Conservation (phyloP, 2,329 filamentous ascomycete species). For the Leptodontidium sp. region DNA sequence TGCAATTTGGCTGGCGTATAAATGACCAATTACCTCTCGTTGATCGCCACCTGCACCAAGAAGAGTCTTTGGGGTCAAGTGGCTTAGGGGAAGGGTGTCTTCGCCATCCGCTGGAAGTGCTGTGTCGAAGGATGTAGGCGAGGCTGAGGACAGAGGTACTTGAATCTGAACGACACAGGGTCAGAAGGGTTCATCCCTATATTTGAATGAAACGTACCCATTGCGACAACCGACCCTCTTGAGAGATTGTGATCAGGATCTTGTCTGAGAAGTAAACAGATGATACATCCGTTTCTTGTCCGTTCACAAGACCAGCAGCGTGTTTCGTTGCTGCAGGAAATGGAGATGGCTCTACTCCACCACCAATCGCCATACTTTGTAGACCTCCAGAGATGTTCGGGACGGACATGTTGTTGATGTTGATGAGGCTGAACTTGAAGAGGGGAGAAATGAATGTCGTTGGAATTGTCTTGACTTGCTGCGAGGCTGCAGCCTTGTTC, state of each 20-base stretch:
- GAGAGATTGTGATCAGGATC: slow-evolving; percentile 87
- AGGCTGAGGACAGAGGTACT: slow-evolving; percentile 76
- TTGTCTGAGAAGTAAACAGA: slow-evolving; percentile 84
- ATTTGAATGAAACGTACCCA: slow-evolving; percentile 70
- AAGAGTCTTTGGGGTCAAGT: slow-evolving; percentile 86
- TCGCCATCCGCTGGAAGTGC: slow-evolving; percentile 46
- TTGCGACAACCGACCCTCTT: slow-evolving; percentile 85
- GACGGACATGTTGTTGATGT: slow-evolving; percentile 31
- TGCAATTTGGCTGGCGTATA: slow-evolving; percentile 89
- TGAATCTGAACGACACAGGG: slow-evolving; percentile 64
- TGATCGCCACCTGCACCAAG: slow-evolving; percentile 83
- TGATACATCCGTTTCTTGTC: slow-evolving; percentile 75
- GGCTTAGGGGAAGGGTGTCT: slow-evolving; percentile 73
- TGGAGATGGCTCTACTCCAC: slow-evolving; percentile 33
- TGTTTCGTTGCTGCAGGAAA: slow-evolving; percentile 44
- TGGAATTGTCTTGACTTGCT: background rate
- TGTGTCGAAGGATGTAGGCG: slow-evolving; percentile 67
- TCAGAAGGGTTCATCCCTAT: background rate
- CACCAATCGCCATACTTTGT: slow-evolving; percentile 25
- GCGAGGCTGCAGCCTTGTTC: slow-evolving; percentile 35
- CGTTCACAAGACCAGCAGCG: slow-evolving; percentile 70
- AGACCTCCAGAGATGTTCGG: slow-evolving; percentile 30
- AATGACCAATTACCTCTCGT: slow-evolving; percentile 84
- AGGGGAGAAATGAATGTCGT: background rate
- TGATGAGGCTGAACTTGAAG: slow-evolving; percentile 16